Evolutionary conservation across 768 basidiomycete genomes (phyloP), one percentile per base, ranked within the genome.

Genomic region (Macrolepiota albuminosa): DNA sequence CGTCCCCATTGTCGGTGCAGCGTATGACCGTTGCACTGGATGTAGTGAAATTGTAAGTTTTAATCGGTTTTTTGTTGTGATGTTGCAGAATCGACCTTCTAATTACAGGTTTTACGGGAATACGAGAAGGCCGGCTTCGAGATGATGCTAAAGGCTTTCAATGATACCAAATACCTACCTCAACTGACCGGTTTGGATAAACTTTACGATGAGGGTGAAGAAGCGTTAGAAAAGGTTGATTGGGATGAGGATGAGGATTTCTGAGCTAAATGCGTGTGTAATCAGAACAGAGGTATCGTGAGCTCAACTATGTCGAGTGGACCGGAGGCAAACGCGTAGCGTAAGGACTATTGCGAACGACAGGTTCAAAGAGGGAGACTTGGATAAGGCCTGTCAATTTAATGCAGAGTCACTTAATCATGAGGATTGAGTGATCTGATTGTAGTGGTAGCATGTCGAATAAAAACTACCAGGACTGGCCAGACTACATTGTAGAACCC

Each of bases 1-100:
- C 46, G 77, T 98, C 66, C 84, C 85, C 31, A 86, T 99, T 60
- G 85, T 88, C 0, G 97, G 96, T 0, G 85, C 89, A 2, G 92
- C 94, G 1, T 99, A 90, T 69, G 83, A 87, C 56, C 77, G 80
- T 57, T 99, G 96, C 70, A 96, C 95, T 1, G 97, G 93, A 0
- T 99, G 97, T 69, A 91, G 89, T 56, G 85, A 90, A 63, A 79
- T 79, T 24, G 93, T 93, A 60, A 63, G 84, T 72, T 50, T 56
- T 14, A 4, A 9, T 54, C 31, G n/a, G n/a, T 55, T 59, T 51
- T 4, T 21, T 36, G 49, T 54, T 50, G 24, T 14, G 51, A 11
- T 34, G 21, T 36, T 21, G 51, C 21, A 45, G 42, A 56, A 24
- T 16, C 16, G 39, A 21, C 55, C 58, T 13, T 13, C 13, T 42